Conservation (phyloP, 148 eudicot genomes). For the Arbutus unedo region DNA sequence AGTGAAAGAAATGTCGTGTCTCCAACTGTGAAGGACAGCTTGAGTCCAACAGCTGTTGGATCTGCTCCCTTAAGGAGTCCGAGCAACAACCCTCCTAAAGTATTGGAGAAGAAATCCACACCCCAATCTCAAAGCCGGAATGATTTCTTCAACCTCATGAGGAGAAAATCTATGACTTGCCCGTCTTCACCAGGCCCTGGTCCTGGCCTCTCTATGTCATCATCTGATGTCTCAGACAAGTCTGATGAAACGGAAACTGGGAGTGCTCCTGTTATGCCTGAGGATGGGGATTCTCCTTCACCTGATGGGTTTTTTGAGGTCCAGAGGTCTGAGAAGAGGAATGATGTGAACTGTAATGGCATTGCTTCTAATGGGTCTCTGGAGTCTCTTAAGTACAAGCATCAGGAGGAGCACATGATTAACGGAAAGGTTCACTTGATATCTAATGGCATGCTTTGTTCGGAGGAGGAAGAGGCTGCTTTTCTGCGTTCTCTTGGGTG, state of each 20-base stretch:
- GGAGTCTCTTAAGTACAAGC: conserved; percentile 10
- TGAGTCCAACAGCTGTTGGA: conserved; percentile 30
- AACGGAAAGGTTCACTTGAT: conserved; percentile 25
- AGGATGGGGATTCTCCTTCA: conserved; percentile 14
- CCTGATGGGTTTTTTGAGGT: not conserved
- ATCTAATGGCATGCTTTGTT: conserved; percentile 20
- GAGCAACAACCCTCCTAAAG: conserved; percentile 5
- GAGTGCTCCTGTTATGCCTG: conserved; percentile 18
- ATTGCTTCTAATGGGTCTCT: conserved; percentile 11
- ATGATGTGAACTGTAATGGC: conserved; percentile 23
- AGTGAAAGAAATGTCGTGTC: conserved; percentile 34
- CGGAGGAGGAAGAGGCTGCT: conserved; percentile 56
- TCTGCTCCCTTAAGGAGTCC: conserved; percentile 25
- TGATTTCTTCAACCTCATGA: conserved; percentile 23
- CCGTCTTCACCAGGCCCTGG: conserved; percentile 17
- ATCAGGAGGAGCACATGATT: not conserved
- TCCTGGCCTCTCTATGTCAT: conserved; percentile 1
- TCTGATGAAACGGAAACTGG: conserved; percentile 19
- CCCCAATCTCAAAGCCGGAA: conserved; percentile 22
- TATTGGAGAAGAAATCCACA: conserved; percentile 17
- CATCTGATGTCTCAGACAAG: conserved; percentile 19
- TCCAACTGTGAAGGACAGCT: conserved; percentile 30
- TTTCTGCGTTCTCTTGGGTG: conserved; percentile 48
- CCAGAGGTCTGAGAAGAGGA: not conserved
- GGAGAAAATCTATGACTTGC: conserved; percentile 36